phyloP scores from a whole-genome alignment of 192 early-diverging fungal genomes.

The Podila minutissima region DNA sequence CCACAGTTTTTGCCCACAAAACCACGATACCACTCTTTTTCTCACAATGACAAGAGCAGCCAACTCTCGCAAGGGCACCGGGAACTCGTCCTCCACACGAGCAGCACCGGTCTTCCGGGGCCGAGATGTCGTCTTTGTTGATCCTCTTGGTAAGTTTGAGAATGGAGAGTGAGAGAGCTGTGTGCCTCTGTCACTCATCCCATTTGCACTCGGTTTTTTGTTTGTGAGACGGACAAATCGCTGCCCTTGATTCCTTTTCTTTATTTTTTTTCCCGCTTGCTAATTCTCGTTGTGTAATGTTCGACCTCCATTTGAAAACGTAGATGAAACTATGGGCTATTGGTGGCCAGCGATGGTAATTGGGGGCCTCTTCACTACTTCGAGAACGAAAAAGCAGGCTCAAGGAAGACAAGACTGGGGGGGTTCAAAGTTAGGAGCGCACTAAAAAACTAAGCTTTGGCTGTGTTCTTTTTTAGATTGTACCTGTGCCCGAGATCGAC shows the following conservation, averaged over 20 bases:
- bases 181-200: not conserved
- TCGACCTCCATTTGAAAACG: not conserved
- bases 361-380: not conserved
- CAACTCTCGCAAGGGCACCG: constrained; percentile 33
- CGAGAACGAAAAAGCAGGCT: not conserved
- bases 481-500: constrained; percentile 49
- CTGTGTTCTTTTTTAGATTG: constrained; percentile 25
- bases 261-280: not conserved
- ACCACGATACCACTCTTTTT: no score
- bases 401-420: no score
- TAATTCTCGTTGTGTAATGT: no score
- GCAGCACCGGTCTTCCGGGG: constrained; percentile 42
- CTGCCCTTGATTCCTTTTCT: constrained; percentile 3
- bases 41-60: constrained; percentile 38
- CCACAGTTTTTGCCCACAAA: no score
- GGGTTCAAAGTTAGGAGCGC: no score
- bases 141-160: constrained; percentile 35
- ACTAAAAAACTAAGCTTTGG: not conserved
- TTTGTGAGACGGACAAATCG: not conserved
- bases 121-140: constrained; percentile 52
- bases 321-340: constrained; percentile 51
- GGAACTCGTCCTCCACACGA: constrained; percentile 20
- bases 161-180: not conserved
- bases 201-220: not conserved
- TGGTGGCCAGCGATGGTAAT: constrained; percentile 55